Evolutionary conservation across 169 alveolate genomes (phyloP).

Genomic region (Plasmodium gonderi): DNA sequence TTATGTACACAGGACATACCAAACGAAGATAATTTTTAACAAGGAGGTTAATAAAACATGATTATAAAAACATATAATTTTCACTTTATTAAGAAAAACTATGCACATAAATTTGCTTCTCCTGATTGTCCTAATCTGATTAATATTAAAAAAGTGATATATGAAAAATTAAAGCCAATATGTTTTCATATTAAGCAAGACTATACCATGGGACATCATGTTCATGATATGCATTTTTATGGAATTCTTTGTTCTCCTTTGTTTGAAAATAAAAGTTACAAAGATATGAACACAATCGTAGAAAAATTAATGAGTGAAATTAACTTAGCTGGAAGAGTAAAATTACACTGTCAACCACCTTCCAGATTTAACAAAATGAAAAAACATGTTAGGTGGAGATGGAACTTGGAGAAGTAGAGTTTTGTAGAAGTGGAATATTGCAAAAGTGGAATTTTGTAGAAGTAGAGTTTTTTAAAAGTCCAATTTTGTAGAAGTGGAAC

Average conservation of each 20-base stretch:
- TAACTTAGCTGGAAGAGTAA: conserved; percentile 77
- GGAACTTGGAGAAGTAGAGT: conserved; percentile 84
- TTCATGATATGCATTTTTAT: conserved; percentile 86
- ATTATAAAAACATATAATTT: conserved; percentile 43
- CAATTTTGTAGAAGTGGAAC: no score
- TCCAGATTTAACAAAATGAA: conserved; percentile 82
- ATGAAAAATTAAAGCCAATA: conserved; percentile 87
- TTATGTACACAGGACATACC: not conserved
- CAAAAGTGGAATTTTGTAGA: not conserved
- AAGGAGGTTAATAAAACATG: conserved; percentile 13
- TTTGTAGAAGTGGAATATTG: not conserved
- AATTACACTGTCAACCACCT: conserved; percentile 87
- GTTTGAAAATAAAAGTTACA: conserved; percentile 88
- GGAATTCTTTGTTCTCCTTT: conserved; percentile 91
- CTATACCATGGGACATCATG: conserved; percentile 88
- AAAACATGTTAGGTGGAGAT: conserved; percentile 84
- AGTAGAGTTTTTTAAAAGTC: no score
- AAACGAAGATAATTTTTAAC: not conserved
- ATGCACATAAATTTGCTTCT: conserved; percentile 85
- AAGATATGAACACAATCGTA: conserved; percentile 88
- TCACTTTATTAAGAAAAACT: conserved; percentile 32
- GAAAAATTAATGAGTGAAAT: conserved; percentile 84
- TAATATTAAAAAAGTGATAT: conserved; percentile 78
- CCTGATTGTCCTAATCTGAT: conserved; percentile 84
- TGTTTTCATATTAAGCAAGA: conserved; percentile 88